A percentile compares a stretch with the other conserved stretches of the same genome.
Conservation (phyloP, 495 filamentous ascomycete species). For the Pyrenula massariospora region DNA sequence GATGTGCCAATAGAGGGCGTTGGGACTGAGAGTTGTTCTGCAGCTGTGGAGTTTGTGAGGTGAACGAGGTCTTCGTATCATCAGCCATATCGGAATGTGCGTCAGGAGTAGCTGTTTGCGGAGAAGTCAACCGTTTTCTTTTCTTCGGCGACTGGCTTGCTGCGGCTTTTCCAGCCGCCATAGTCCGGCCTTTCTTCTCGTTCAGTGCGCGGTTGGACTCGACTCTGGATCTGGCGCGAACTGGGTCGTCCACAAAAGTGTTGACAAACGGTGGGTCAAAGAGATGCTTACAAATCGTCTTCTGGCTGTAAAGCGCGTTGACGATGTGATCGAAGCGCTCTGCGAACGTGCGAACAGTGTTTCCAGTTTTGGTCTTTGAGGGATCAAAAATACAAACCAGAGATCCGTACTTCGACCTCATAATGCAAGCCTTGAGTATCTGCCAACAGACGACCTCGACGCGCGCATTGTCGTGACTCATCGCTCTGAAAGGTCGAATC, state of each 20-base stretch:
- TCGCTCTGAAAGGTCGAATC: constrained; percentile 15
- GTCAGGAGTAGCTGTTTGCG: not conserved
- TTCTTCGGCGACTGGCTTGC: not conserved
- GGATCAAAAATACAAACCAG: constrained; percentile 1
- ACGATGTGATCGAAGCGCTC: constrained; percentile 4
- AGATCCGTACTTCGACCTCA: not conserved
- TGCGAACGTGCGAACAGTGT: constrained; percentile 1
- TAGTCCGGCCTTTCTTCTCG: constrained; percentile 11
- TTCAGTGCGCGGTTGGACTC: constrained; percentile 14
- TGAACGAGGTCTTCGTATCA: not conserved
- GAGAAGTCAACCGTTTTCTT: not conserved
- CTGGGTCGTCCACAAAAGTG: constrained; percentile 22
- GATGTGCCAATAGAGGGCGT: not conserved
- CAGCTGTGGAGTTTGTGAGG: not conserved
- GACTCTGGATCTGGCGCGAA: constrained; percentile 9
- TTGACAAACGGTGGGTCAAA: constrained; percentile 18
- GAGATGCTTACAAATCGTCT: constrained; percentile 29
- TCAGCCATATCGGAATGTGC: not conserved
- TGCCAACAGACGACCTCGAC: constrained; percentile 12
- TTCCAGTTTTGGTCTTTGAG: not conserved
- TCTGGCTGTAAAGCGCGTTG: constrained; percentile 9
- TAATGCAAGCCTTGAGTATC: constrained; percentile 10
- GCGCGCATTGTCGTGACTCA: constrained; percentile 4
- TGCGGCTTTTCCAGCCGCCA: constrained; percentile 10
- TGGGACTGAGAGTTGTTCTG: not conserved